Conservation (phyloP, 768 basidiomycete species). For the Amanita fuliginea region DNA sequence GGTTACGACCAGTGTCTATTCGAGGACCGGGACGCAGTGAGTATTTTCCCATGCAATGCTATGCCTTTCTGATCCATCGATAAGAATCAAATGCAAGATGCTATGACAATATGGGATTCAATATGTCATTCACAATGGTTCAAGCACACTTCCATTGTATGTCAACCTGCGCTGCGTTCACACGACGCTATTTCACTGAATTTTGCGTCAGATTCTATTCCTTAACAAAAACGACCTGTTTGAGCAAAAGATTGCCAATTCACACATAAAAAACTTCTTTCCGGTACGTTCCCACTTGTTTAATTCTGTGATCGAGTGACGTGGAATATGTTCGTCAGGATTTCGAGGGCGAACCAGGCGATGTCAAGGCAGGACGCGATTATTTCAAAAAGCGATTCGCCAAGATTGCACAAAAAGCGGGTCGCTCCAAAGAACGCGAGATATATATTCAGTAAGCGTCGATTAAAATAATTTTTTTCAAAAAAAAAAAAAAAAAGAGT, state of each 20-base stretch:
- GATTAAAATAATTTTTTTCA: too few species aligned
- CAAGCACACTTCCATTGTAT: constrained; percentile 82
- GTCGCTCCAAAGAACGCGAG: constrained; percentile 76
- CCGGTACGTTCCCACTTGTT: constrained; percentile 37
- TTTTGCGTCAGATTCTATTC: constrained; percentile 64
- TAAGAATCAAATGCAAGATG: constrained; percentile 97
- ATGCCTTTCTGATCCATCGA: neutral
- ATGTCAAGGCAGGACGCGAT: constrained; percentile 67
- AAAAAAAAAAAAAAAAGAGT: too few species aligned
- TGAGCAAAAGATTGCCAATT: constrained; percentile 67
- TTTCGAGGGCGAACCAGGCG: constrained; percentile 69
- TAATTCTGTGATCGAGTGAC: neutral
- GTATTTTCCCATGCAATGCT: constrained; percentile 17
- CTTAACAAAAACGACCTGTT: constrained; percentile 96
- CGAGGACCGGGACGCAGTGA: constrained; percentile 82
- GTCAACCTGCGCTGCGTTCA: constrained; percentile 16
- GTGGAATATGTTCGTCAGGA: constrained; percentile 37
- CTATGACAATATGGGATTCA: constrained; percentile 97
- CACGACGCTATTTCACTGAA: neutral
- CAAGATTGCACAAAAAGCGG: constrained; percentile 74
- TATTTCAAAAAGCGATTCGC: constrained; percentile 87
- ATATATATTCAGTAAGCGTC: constrained; percentile 86
- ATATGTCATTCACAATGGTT: constrained; percentile 99
- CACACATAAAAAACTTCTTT: constrained; percentile 84
- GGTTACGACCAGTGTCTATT: constrained; percentile 93